Evolutionary conservation across 2,329 filamentous ascomycete genomes (phyloP), one percentile per base, ranked within the genome.

Genomic region (Fusarium protoensiforme): DNA sequence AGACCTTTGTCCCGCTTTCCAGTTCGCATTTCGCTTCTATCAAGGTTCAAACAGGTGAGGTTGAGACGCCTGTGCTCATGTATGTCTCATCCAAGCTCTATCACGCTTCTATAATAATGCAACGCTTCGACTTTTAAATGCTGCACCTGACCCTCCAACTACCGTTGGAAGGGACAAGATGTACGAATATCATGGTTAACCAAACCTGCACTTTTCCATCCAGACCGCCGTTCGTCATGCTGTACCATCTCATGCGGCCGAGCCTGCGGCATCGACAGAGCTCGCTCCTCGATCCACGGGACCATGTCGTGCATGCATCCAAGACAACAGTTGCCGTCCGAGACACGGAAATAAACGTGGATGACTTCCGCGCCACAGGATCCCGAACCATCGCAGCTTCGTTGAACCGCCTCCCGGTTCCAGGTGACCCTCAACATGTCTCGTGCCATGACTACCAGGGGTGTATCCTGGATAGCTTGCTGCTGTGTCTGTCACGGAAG

Each of bases 321-420:
- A 75, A 78, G 74, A 75, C 71, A 75, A 56, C 54, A 64, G 68
- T 53, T 65, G 63, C 65, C 56, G 61, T 69, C 69, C 71, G 72
- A 77, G 76, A 78, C 76, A 75, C 68, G 66, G 75, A 73, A 64
- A 70, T 75, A 74, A 72, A 74, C 72, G 70, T 76, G 75, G 72
- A 75, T 61, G 63, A 69, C 66, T 75, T 69, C 70, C 65, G 65
- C 68, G 66, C 69, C 75, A 75, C 64, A 74, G 65, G 53, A 73
- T 68, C 61, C 63, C 41, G 63, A 76, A 67, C 56, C 61, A 78
- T 75, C 65, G 66, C 72, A 68, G 62, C 53, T 53, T 64, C 39
- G 74, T 75, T 78, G 66, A 74, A 78, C 68, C 59, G 58, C 75
- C 61, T 68, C 56, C 58, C 54, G 69, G 70, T 72, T 67, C 67